A percentile compares a stretch with the other conserved stretches of the same genome.
These are phyloP conservation scores for Pythium aristosporum DNA, from an alignment of 352 stramenopile genomes.

Conservation along the genomic window DNA sequence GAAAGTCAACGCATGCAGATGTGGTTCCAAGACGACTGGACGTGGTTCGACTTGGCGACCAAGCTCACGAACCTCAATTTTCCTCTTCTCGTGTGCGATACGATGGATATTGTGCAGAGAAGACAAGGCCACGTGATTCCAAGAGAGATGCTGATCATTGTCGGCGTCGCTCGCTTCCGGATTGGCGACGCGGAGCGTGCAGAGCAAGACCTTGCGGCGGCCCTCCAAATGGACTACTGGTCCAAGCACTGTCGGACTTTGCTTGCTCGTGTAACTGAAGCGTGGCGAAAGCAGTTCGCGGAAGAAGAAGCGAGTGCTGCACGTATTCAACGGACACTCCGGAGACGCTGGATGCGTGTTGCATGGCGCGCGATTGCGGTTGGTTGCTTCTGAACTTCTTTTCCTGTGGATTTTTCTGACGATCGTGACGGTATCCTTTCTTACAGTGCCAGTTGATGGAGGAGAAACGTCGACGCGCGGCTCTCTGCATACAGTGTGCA, in stretches of 20 bases:
- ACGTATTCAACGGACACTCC: conserved; percentile 34
- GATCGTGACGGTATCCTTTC: background rate
- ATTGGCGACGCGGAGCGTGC: conserved; percentile 33
- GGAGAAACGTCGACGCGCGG: conserved; percentile 31
- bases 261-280: conserved; percentile 34
- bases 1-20: conserved; percentile 51
- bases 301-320: conserved; percentile 37
- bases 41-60: conserved; percentile 62
- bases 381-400: conserved; percentile 21
- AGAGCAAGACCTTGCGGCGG: conserved; percentile 32
- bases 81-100: conserved; percentile 39
- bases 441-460: conserved; percentile 25
- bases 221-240: conserved; percentile 44
- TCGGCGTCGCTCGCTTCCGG: conserved; percentile 43
- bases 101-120: conserved; percentile 30
- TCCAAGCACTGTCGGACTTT: conserved; percentile 48
- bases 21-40: conserved; percentile 53
- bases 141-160: conserved; percentile 39
- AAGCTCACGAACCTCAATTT: conserved; percentile 46
- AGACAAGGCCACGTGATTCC: conserved; percentile 18
- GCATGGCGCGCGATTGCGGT: conserved; percentile 26
- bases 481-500: conserved; percentile 45
- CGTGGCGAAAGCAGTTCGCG: conserved; percentile 44
- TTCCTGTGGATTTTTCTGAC: background rate
- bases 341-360: conserved; percentile 22